Evolutionary conservation across 2,329 filamentous ascomycete species (phyloP), one percentile per base, ranked within the genome.

Genomic region (Penicillium sclerotigenum): DNA sequence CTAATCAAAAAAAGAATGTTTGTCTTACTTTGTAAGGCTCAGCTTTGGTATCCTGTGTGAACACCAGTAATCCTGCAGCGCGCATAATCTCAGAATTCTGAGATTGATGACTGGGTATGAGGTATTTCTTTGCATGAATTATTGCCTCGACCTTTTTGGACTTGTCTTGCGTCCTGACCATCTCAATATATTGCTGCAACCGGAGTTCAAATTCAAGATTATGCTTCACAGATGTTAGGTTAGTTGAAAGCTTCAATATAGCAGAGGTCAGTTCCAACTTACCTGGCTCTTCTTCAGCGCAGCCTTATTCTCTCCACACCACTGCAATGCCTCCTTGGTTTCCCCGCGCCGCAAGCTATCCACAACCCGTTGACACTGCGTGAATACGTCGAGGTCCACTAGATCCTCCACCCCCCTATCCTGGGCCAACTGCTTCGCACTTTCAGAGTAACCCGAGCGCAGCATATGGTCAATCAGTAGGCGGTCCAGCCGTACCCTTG

Each of bases 301-400:
- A 67, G 93, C 92, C 74, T 95, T 94, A 74, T 97, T 96, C 68
- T 97, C 93, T 16, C 81, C 84, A 72, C 94, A 97, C 94, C 94
- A 99, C 13, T 85, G 83, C 52, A 99, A 75, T 22, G 91, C 92
- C 66, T 95, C 89, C 34, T 81, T 81, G 5, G 93, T 88, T 64
- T 86, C 89, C 31, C 87, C 86, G 37, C 81, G 80, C 41, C 83
- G 77, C 58, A 99, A 76, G 59, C 87, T 89, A 65, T 87, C 81
- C 57, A 90, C 86, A 62, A 97, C 91, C 56, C 82, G 83, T 59
- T 87, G 87, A 78, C 92, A 93, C 65, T 88, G 83, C 51, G 89
- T 84, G 74, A 97, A 97, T 0, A 91, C 93, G 48, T 91, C 87
- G 1, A 96, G 81, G 73, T 97, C 94, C 4, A 96, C 91, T 29